Base-by-base conservation (phyloP, 257 asterid genomes). In the Striga asiatica region DNA sequence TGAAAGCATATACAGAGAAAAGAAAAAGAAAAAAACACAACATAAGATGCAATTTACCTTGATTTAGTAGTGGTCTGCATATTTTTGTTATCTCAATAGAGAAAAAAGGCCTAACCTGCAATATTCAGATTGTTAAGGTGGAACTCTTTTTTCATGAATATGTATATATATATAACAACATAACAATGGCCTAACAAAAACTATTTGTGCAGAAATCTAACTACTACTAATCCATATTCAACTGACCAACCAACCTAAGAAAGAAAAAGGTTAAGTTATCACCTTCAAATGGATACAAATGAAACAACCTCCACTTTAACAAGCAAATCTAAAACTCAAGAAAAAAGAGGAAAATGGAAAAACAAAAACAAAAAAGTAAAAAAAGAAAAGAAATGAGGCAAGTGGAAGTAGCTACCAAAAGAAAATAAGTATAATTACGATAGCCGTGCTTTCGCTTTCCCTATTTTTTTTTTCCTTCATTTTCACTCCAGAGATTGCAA, bases 291-390 rank as follows among this genome's bases (percentile, higher is more conserved):
- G 72, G 66, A 86, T 82, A 81, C 78, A 68, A 78, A 12, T 64
- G 72, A 82, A 83, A 89, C 95, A 56, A 79, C 86, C 89, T 80
- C 96, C 95, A 91, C 96, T 89, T 66, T 77, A 86, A 87, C 95
- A 80, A 80, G 83, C 83, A 75, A 65, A 68, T 75, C 82, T 57
- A 64, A 77, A 74, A 62, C 49, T 59, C 45, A 68, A 69, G 62
- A 51, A 56, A 34, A 50, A 34, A 45, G 29, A 45, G 32, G 23
- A 45, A 68, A 50, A 31, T 24, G 39, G 70, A 17, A 35, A 60
- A 17, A 21, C n/a, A n/a, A n/a, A n/a, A n/a, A n/a, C n/a, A n/a
- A 58, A 50, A 45, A 50, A 32, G 22, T 45, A 61, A 50, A 25
- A 58, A 50, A 43, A 50, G 37, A 21, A 53, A 65, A 45, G 52